Percentiles rank a stretch among this genome's conserved stretches.
These are phyloP conservation scores for Albifimbria verrucaria DNA, from an alignment of 2,329 filamentous ascomycete genomes.

Conservation along the genomic window DNA sequence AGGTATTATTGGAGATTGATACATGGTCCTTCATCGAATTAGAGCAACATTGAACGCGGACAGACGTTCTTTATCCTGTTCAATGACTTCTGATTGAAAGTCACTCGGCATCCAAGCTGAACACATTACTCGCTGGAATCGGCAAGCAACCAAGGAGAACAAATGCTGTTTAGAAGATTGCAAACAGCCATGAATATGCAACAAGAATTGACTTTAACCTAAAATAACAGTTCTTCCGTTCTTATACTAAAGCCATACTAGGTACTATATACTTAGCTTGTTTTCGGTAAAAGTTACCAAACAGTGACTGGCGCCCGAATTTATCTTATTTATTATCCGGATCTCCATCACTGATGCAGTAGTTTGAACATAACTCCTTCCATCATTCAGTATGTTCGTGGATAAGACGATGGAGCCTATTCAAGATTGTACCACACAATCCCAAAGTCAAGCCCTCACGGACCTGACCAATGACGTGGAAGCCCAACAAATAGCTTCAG, in stretches of 20 bases:
- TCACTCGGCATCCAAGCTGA: background rate
- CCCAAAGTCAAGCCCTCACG: background rate
- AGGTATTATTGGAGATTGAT: background rate
- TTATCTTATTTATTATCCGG: no score
- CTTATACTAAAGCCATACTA: no score
- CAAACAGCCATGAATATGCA: constrained; percentile 1
- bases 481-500: background rate
- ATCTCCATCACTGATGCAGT: no score
- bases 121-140: no score
- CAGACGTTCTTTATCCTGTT: background rate
- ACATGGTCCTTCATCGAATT: background rate
- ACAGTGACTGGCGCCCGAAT: no score
- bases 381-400: no score
- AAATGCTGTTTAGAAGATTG: no score
- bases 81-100: background rate
- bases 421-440: background rate
- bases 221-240: no score
- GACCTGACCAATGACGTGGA: background rate
- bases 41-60: background rate
- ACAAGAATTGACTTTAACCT: background rate
- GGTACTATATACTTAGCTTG: no score
- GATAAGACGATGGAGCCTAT: background rate
- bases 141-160: no score
- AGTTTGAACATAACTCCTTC: no score
- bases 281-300: no score